Evolutionary conservation across 1,139 yeast species (phyloP), one percentile per base, ranked within the genome.

Genomic region (Pichia sp.): DNA sequence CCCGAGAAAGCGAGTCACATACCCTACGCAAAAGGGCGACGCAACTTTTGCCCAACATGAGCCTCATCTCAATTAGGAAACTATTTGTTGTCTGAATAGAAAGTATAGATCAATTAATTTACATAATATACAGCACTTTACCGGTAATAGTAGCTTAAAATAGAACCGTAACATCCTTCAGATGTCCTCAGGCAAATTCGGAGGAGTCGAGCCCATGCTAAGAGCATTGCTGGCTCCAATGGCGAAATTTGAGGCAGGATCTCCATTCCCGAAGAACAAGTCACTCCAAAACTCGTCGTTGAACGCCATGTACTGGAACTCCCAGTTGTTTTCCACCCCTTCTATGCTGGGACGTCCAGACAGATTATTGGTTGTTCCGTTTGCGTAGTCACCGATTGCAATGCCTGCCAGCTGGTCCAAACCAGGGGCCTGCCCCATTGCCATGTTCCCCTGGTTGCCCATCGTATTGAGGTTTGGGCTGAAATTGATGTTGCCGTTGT

Each of bases 251-350:
- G 18, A 13, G n/a, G 18, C 36, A 12, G 51, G 54, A 25, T 63
- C 65, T 2, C 46, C 53, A 31, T 53, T 51, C 13, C 62, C 58
- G 47, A 63, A 65, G 44, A 72, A 59, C 42, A 72, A 61, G 47
- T 72, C 73, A 44, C 72, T 65, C 76, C 76, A 72, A 53, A 73
- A 70, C 56, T 73, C 76, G 51, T 72, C 76, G 48, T 71, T 71
- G 34, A 73, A 62, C 3, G 73, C 69, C 61, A 65, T 61, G 40
- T 66, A 67, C 31, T 71, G 70, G 48, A 62, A 60, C 46, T 68
- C 71, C 47, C 67, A 51, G 34, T 55, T 51, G 31, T 60, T 49
- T 21, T 16, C 34, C 13, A 13, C 2, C 7, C 18, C 21, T 22
- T 49, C 41, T 5, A 25, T 13, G 18, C 41, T 13, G 21, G 18